Base-by-base conservation (phyloP, 2,329 filamentous ascomycete species). In the Neonectria faginata region DNA sequence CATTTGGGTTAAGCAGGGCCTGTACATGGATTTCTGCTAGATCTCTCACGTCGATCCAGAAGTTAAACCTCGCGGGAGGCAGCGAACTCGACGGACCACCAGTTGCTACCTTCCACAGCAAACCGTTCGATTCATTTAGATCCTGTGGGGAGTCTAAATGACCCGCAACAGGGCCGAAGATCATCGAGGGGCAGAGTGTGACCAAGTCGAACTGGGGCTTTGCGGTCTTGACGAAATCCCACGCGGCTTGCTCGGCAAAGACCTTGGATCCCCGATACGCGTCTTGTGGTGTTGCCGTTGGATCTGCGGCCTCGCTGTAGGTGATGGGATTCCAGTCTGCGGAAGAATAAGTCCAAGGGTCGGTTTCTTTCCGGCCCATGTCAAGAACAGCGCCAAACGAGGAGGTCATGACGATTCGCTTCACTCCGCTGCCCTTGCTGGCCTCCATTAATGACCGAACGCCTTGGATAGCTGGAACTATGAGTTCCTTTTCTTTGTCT, bases 281-380 rank as follows among this genome's bases (percentile, higher is more conserved):
- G 27, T 65, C 62, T 29, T 65, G 62, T 1, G 62, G 62, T 11
- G 57, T 57, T 0, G 62, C 57, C 1, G 47, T 7, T 7, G 62
- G 62, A 16, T 58, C 48, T 39, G 42, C 29, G 2, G 62, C 62
- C 16, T 57, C 45, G 4, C 4, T 29, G 25, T 63, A 66, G 7
- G 48, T 65, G 11, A 66, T 62, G 1, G 65, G 65, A 31, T 67
- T 67, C 65, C 65, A 67, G 29, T 67, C 65, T 9, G 39, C 39
- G 8, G 58, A 41, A 11, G 57, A 57, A n/a, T 57, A 65, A 4
- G 53, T 65, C 33, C 61, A 65, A 12, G 58, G 58, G 2, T 18
- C 27, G 8, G 45, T 33, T 42, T 57, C 59, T n/a, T 52, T 41
- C 2, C 62, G 47, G 1, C 16, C 53, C 62, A 62, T 65, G 42